Base-by-base conservation (phyloP, 345 rosid genomes). In the Arabis alpina region DNA sequence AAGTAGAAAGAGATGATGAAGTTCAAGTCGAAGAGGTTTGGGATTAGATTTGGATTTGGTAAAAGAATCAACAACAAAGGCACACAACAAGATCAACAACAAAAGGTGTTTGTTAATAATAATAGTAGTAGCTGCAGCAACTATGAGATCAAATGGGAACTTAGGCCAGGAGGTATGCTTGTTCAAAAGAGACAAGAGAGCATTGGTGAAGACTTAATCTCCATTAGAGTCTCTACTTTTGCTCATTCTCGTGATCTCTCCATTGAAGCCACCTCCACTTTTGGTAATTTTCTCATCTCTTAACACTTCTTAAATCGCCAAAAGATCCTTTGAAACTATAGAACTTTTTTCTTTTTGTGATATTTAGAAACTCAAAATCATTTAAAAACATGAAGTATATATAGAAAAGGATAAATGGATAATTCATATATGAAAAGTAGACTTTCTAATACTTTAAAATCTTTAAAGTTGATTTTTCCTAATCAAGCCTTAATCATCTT, bases 161-260 rank as follows among this genome's bases (percentile, higher is more conserved):
- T 88, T 27, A 77, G 93, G 72, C 95, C 95, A 30, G 98, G 97
- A 45, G 98, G 95, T 10, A 87, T 92, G 98, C 90, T 92, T 42
- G 98, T 92, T 74, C 98, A 92, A 39, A 90, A 84, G 80, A 84
- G 96, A 72, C 91, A 80, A 62, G 70, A 78, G 7, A 52, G 77
- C 51, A 71, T 72, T 50, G 82, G 75, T 28, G 84, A 68, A 15
- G 88, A 84, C 71, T 28, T 81, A 75, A 86, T 91, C 77, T 76
- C 84, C 9, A 36, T 89, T 6, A 89, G 88, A 76, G 88, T 91
- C 79, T 87, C 96, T 5, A 84, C 88, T 54, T 86, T 87, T 71
- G 72, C 91, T 40, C 80, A 81, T 54, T 85, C 73, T 66, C 96
- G 85, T 76, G 80, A 85, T 70, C 89, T 91, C 37, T 87, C 97